Percentiles rank a stretch among this genome's conserved stretches.
phyloP scores from a whole-genome alignment of 1,284 basidiomycete genomes.

The Flammula alnicola region DNA sequence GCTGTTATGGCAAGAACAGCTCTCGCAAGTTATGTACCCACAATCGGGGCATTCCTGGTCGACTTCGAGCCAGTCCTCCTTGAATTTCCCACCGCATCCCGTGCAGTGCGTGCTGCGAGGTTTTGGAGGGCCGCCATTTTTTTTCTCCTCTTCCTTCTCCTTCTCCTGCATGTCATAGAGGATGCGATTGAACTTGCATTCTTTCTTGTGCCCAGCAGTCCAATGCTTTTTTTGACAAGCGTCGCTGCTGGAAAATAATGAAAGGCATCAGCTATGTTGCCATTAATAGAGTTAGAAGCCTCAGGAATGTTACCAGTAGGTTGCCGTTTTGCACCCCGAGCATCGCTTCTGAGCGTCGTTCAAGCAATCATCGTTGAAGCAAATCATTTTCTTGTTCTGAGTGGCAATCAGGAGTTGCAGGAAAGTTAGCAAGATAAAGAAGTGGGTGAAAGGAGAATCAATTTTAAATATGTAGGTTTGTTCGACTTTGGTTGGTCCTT shows the following conservation, averaged over 20 bases:
- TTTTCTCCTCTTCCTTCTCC: conserved; percentile 26
- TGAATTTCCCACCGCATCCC: conserved; percentile 37
- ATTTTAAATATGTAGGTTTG: no score
- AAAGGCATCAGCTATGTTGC: not conserved
- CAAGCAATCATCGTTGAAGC: conserved; percentile 15
- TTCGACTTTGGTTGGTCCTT: no score
- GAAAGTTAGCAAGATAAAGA: not conserved
- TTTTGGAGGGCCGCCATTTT: conserved; percentile 25
- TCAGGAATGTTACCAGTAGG: conserved; percentile 19
- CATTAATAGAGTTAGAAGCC: no score
- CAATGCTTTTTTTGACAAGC: conserved; percentile 36
- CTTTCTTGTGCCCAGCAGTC: conserved; percentile 37
- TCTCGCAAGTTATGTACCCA: conserved; percentile 41
- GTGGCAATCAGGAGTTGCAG: not conserved
- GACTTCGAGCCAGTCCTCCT: conserved; percentile 24
- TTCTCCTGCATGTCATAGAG: conserved; percentile 32
- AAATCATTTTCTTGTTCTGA: conserved; percentile 9
- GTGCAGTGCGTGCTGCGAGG: conserved; percentile 40
- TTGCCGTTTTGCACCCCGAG: conserved; percentile 24
- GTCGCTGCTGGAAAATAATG: conserved; percentile 16
- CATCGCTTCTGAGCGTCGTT: conserved; percentile 16
- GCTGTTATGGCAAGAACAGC: conserved; percentile 34
- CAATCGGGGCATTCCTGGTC: conserved; percentile 37
- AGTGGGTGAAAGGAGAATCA: no score
- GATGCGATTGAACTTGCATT: conserved; percentile 38